Conservation (phyloP, 129 eudicot genomes). For the Glebionis coronaria region DNA sequence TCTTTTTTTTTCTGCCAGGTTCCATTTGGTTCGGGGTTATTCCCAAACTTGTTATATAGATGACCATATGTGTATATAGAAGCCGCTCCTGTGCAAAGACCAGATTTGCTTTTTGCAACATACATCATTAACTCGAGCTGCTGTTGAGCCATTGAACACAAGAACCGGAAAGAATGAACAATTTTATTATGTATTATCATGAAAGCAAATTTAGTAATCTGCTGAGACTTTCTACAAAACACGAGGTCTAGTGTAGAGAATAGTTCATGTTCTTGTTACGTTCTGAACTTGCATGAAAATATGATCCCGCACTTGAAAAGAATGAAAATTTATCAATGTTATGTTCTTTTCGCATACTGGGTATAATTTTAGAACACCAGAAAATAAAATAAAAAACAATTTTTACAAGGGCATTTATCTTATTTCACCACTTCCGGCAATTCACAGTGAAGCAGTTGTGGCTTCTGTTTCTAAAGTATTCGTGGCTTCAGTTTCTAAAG, state of each 20-base stretch:
- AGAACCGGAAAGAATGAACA: slow-evolving; percentile 17
- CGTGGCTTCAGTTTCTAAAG: slow-evolving; percentile 21
- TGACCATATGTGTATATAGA: slow-evolving; percentile 20
- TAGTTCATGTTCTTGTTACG: slow-evolving; percentile 3
- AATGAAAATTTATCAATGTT: slow-evolving; percentile 2
- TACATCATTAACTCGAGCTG: slow-evolving; percentile 18
- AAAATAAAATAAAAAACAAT: neutral
- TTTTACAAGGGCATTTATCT: slow-evolving; percentile 11
- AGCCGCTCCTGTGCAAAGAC: slow-evolving; percentile 20
- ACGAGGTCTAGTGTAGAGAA: slow-evolving; percentile 8
- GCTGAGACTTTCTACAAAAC: slow-evolving; percentile 19
- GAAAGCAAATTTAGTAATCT: slow-evolving; percentile 17
- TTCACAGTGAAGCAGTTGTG: slow-evolving; percentile 21
- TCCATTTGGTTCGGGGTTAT: slow-evolving; percentile 8
- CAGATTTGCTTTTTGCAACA: slow-evolving; percentile 2
- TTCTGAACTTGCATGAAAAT: neutral
- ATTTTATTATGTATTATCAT: slow-evolving; percentile 11
- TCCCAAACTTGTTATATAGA: slow-evolving; percentile 17
- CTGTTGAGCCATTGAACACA: slow-evolving; percentile 10
- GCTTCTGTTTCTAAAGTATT: slow-evolving; percentile 15
- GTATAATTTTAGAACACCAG: neutral
- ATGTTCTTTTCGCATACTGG: neutral
- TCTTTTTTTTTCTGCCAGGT: slow-evolving; percentile 5
- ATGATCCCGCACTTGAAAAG: neutral
- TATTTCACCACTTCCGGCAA: slow-evolving; percentile 6